A percentile compares a stretch with the other conserved stretches of the same genome.
Conservation (phyloP, 176 grass and related monocot species). For the Leersia perrieri region DNA sequence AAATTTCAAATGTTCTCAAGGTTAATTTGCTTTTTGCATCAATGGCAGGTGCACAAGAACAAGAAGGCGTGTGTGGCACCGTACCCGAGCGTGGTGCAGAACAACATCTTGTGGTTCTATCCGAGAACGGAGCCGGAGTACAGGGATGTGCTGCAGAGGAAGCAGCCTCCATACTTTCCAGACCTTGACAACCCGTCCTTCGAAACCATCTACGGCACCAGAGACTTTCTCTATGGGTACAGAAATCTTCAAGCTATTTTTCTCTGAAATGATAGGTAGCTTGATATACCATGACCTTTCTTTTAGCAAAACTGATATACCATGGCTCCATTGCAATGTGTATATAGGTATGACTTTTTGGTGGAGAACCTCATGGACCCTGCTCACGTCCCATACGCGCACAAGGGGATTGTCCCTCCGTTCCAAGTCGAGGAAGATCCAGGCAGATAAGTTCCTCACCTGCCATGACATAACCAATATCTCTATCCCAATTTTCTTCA, state of each 20-base stretch:
- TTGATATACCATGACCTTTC: too few species aligned
- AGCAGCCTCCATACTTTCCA: constrained; percentile 58
- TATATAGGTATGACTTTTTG: constrained; percentile 76
- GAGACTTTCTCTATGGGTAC: constrained; percentile 74
- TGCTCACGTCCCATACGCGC: constrained; percentile 82
- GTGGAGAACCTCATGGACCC: constrained; percentile 88
- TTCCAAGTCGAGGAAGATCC: constrained; percentile 40
- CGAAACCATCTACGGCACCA: constrained; percentile 46
- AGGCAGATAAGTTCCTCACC: constrained; percentile 68
- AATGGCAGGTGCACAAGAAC: constrained; percentile 64
- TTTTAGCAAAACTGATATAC: not conserved
- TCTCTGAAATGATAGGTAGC: too few species aligned
- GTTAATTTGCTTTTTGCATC: not conserved
- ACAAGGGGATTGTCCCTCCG: constrained; percentile 55
- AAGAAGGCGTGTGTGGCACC: constrained; percentile 67
- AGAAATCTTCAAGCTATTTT: too few species aligned
- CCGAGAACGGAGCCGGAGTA: constrained; percentile 53
- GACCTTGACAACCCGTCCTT: constrained; percentile 60
- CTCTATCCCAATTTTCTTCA: not conserved
- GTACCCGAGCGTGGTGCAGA: constrained; percentile 80
- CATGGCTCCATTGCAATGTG: not conserved
- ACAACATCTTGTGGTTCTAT: constrained; percentile 90
- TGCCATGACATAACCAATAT: too few species aligned
- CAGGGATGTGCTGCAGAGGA: constrained; percentile 52
- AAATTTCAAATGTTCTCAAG: not conserved